Conservation (phyloP, 2,329 filamentous ascomycete genomes). For the Harringtonia aguacate region DNA sequence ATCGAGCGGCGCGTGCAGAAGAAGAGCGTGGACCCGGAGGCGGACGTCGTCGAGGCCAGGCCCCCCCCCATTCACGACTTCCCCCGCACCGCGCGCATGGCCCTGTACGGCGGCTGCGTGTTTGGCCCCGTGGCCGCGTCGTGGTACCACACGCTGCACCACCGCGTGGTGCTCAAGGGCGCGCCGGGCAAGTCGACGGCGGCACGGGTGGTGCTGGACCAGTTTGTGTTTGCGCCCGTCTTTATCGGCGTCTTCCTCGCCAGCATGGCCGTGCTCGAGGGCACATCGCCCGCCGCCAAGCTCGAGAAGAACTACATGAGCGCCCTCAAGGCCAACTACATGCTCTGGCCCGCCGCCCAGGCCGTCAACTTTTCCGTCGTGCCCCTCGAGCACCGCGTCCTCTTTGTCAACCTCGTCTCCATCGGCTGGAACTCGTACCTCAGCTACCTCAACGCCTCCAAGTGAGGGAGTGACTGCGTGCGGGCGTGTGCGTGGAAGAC, state of each 20-base stretch:
- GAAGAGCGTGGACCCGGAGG: no score
- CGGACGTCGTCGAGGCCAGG: no score
- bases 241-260: slow-evolving; percentile 75
- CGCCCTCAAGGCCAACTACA: slow-evolving; percentile 73
- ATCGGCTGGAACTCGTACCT: slow-evolving; percentile 57
- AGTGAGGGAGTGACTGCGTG: background rate
- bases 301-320: slow-evolving; percentile 58
- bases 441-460: slow-evolving; percentile 46
- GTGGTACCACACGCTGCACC: slow-evolving; percentile 75
- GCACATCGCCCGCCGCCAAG: slow-evolving; percentile 50
- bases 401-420: slow-evolving; percentile 77
- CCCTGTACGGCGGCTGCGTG: slow-evolving; percentile 66
- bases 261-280: slow-evolving; percentile 77
- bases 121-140: slow-evolving; percentile 82
- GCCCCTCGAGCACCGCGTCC: slow-evolving; percentile 69
- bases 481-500: background rate
- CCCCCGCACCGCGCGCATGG: slow-evolving; percentile 66
- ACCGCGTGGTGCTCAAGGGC: slow-evolving; percentile 51
- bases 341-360: slow-evolving; percentile 82
- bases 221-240: slow-evolving; percentile 72
- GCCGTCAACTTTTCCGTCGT: slow-evolving; percentile 79
- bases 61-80: slow-evolving; percentile 46
- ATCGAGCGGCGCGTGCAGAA: slow-evolving; percentile 71
- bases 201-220: slow-evolving; percentile 71
- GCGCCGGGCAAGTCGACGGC: slow-evolving; percentile 59